Evolutionary conservation across 202 grass and related monocot genomes (phyloP).

Genomic region (Eragrostis tef): DNA sequence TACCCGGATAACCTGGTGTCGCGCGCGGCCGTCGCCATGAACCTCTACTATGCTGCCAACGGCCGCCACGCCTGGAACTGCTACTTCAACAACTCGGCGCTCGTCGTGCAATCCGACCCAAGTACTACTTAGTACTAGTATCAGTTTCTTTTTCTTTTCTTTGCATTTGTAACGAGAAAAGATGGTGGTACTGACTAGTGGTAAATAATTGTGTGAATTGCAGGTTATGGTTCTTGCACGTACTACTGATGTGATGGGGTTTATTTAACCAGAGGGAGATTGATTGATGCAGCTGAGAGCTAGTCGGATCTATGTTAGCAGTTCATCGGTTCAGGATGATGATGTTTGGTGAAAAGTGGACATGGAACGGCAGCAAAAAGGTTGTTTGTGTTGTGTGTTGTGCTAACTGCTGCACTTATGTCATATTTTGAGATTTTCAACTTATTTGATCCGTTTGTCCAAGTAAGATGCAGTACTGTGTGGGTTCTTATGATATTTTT

Average conservation of each 20-base stretch:
- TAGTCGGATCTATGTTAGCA: neutral
- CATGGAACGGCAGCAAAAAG: too few species aligned
- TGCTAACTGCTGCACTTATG: neutral
- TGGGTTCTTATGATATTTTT: too few species aligned
- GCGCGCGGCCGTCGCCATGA: constrained; percentile 73
- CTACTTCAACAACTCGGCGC: constrained; percentile 63
- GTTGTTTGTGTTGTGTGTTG: neutral
- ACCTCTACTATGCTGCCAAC: constrained; percentile 68
- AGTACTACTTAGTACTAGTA: constrained; percentile 36
- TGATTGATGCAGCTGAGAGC: neutral
- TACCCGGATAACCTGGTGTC: constrained; percentile 61
- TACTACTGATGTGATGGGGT: constrained; percentile 47
- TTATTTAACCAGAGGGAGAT: too few species aligned
- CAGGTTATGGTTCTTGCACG: constrained; percentile 61
- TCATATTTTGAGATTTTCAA: neutral
- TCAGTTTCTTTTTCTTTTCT: neutral
- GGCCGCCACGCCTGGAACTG: constrained; percentile 83
- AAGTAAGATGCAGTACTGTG: neutral
- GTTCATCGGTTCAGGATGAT: neutral
- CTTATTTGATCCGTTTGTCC: too few species aligned
- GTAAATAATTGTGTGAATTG: neutral
- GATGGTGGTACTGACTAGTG: too few species aligned
- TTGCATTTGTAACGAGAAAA: too few species aligned
- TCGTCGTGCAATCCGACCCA: constrained; percentile 68
- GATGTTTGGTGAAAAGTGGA: neutral